Evolutionary conservation across 257 asterid species (phyloP), one percentile per base, ranked within the genome.

Genomic region (Perilla frutescens): DNA sequence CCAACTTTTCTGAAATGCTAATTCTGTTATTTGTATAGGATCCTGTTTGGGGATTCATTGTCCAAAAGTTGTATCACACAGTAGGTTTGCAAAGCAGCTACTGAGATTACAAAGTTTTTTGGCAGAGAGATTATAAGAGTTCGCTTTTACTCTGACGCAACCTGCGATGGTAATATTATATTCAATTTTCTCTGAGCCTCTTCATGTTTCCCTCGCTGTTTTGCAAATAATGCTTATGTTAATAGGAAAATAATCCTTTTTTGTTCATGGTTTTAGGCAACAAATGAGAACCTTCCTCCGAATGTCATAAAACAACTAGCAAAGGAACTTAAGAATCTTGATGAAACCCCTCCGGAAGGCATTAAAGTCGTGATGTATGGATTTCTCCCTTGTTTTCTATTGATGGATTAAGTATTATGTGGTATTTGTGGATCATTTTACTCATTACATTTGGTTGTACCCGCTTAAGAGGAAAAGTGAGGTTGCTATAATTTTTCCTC

Each of bases 261-360:
- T 20, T 20, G 26, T 20, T 20, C 4, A 5, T 73, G 76, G 65
- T 72, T 66, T 74, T 63, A 91, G 99, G 97, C 99, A 62, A 92
- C 97, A 6, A 94, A 85, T 64, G 97, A 90, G 85, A 94, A 94
- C 79, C 93, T 94, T 66, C 97, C 99, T 7, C 99, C 99, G 39
- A 94, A 90, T 43, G 98, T 94, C 70, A 88, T 94, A 53, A 94
- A 87, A 76, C 97, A 86, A 82, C 83, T 94, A 81, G 99, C 91
- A 1, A 91, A 83, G 86, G 99, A 94, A 85, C 81, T 94, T 77
- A 94, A 94, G 94, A 94, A 90, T 84, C 96, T 94, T 40, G 72
- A 91, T 75, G 99, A 94, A 76, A 86, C 92, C 77, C 99, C 99
- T 63, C 99, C 99, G 0, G 97, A 94, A 81, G 99, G 99, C 80